Percentiles rank a stretch among this genome's conserved stretches.
phyloP scores from a whole-genome alignment of 2,329 filamentous ascomycete species.

The Arthroderma sp. region DNA sequence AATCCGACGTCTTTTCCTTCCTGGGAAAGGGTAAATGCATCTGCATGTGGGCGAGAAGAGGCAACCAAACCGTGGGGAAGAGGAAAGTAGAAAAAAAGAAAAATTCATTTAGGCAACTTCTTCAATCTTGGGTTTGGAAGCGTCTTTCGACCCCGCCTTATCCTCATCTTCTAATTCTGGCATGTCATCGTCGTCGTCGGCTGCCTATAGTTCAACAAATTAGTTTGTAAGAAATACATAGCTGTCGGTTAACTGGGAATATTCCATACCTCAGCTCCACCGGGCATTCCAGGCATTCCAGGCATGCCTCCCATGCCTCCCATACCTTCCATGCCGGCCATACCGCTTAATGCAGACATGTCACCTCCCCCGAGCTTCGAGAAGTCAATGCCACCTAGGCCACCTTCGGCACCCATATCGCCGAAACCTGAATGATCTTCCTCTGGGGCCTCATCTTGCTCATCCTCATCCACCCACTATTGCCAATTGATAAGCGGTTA shows the following conservation, averaged over 20 bases:
- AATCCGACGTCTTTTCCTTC: no score
- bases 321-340: slow-evolving; percentile 29
- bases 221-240: background rate
- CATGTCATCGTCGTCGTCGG: slow-evolving; percentile 62
- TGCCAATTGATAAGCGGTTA: background rate
- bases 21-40: no score
- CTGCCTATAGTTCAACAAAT: slow-evolving; percentile 6
- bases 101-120: slow-evolving; percentile 9
- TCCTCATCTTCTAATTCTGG: slow-evolving; percentile 55
- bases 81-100: background rate
- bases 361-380: slow-evolving; percentile 68
- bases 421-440: slow-evolving; percentile 49
- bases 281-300: slow-evolving; percentile 25
- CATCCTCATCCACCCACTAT: slow-evolving; percentile 91
- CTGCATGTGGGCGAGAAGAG: no score
- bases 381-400: slow-evolving; percentile 84
- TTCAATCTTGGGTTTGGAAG: slow-evolving; percentile 22
- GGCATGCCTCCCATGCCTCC: slow-evolving; percentile 26
- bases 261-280: slow-evolving; percentile 36
- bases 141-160: slow-evolving; percentile 30
- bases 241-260: background rate
- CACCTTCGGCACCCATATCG: slow-evolving; percentile 46
- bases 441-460: slow-evolving; percentile 80
- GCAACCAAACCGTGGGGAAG: no score
- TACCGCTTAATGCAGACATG: slow-evolving; percentile 32